Evolutionary conservation across 1,284 basidiomycete species (phyloP), one percentile per base, ranked within the genome.

Genomic region (Apiotrichum akiyoshidainum): DNA sequence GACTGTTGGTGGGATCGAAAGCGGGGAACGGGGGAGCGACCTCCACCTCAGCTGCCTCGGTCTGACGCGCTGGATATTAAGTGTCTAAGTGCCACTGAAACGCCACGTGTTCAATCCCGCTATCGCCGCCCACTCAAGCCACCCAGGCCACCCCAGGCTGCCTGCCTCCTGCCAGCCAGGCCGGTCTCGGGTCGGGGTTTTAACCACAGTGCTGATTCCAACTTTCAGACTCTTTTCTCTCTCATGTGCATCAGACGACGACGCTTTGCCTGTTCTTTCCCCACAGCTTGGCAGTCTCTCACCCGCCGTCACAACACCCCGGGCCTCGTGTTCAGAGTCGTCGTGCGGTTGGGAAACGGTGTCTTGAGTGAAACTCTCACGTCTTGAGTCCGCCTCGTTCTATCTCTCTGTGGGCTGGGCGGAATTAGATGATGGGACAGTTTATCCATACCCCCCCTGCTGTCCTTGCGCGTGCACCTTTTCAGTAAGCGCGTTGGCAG

Each of bases 301-400:
- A 50, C 70, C 37, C 37, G 37, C 37, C 37, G 11, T 2, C 12
- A 37, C 37, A 3, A 13, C 37, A 37, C 14, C 37, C 12, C 12
- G 37, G 37, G 26, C 26, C 26, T 31, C 26, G 26, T 31, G 26
- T 31, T 31, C 26, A 31, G 26, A 31, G 26, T 31, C 26, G 26
- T 31, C 26, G 40, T 49, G 19, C 19, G 31, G 22, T 14, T 7
- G 48, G 59, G 57, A 61, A 64, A 61, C 51, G 52, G 59, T 64
- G 63, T 46, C 35, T 21, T 55, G 60, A 66, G 12, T n/a, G 37
- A 63, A 46, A 37, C 45, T 50, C 44, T 55, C 70, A 67, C 52
- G 65, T 74, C 72, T 74, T 74, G 72, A 74, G 72, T 74, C 72
- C 72, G 72, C 72, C 69, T 68, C 41, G 59, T 61, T 70, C 71